Evolutionary conservation across 139 green algal genomes (phyloP), one percentile per base, ranked within the genome.

Genomic region (Monoraphidium neglectum): DNA sequence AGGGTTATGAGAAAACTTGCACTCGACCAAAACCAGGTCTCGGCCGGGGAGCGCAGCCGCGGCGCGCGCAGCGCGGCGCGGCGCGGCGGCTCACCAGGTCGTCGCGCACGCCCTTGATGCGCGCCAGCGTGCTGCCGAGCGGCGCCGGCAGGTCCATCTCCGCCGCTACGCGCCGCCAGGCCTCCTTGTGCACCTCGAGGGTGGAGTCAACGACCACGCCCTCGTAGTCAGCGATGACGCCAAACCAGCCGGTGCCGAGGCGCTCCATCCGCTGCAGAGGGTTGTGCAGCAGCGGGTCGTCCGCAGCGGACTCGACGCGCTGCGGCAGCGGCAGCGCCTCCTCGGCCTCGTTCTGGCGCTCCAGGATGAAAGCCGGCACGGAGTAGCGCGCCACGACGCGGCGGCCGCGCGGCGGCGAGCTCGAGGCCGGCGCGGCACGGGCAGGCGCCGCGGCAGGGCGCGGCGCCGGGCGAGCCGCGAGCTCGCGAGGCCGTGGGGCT

Each of bases 151-250:
- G 92, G 32, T 87, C 86, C 80, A 97, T 91, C 77, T 98, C 94
- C 18, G 91, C 74, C 1, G 92, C 92, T 1, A 98, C 83, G 40
- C 86, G 72, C 16, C 92, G 78, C 95, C 95, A 98, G 2, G 93
- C 90, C 59, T 88, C 71, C 28, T 66, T 72, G 51, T 86, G 79
- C 46, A 83, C 71, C 5, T 86, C 78, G 18, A 71, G 76, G 28
- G 83, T 83, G 46, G 92, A 83, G 24, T 90, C 86, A 24, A 95
- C 86, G 10, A 95, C 47, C 2, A 95, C 86, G 8, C 94, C 94
- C 68, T 98, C 90, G 56, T 90, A 90, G 71, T 98, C 94, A 53
- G 96, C 77, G 37, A 98, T 92, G 0, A 94, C 93, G 24, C 94
- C 94, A 81, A 98, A 93, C 95, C 95, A 98, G 40, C 83, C 92